A percentile compares a stretch with the other conserved stretches of the same genome.
phyloP scores from a whole-genome alignment of 2,329 filamentous ascomycete species.

The Diaporthe aspalathi region DNA sequence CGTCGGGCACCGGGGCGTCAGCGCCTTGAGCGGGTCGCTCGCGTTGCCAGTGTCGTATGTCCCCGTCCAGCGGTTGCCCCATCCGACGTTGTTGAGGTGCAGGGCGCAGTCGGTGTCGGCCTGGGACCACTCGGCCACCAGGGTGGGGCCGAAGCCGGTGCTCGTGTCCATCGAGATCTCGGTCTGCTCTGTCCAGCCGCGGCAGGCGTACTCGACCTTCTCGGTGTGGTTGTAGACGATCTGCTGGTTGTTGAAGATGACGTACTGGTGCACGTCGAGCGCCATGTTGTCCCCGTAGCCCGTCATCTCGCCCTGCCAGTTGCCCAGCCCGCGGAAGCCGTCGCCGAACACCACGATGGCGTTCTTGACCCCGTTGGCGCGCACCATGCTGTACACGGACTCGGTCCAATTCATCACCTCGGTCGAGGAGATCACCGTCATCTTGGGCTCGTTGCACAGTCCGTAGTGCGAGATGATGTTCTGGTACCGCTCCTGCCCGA shows the following conservation, averaged over 20 bases:
- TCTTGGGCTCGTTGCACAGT: constrained; percentile 92
- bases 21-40: constrained; percentile 63
- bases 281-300: constrained; percentile 76
- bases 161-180: constrained; percentile 75
- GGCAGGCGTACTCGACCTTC: constrained; percentile 89
- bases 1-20: constrained; percentile 80
- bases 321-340: constrained; percentile 89
- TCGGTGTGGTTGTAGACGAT: constrained; percentile 83
- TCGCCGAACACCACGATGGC: constrained; percentile 88
- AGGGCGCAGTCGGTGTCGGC: constrained; percentile 94
- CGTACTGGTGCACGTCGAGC: constrained; percentile 98
- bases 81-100: constrained; percentile 89
- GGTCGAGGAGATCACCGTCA: constrained; percentile 75
- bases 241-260: constrained; percentile 94
- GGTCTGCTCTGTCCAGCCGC: constrained; percentile 86
- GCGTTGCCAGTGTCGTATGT: constrained; percentile 78
- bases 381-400: constrained; percentile 77
- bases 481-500: constrained; percentile 90
- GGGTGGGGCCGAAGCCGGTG: constrained; percentile 90
- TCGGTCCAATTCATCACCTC: constrained; percentile 84
- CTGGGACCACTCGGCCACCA: constrained; percentile 97
- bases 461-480: constrained; percentile 95
- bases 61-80: constrained; percentile 92
- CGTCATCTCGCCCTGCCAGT: constrained; percentile 89
- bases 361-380: constrained; percentile 77